Conservation (phyloP, 225 moss, liverwort and hornwort species). For the Lunularia cruciata region DNA sequence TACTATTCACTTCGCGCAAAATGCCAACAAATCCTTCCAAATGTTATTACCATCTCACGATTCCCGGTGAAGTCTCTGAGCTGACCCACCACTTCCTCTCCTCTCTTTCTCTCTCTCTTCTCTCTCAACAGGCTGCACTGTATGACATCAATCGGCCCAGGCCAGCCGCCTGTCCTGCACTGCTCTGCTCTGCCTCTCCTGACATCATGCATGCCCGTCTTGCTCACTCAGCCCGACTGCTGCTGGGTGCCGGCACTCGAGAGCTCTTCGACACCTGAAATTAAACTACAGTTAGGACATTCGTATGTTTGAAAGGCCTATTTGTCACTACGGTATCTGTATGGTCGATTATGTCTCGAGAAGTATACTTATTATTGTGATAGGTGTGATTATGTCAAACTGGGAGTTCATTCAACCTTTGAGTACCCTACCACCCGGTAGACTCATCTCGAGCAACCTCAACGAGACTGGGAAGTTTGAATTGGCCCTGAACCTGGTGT, state of each 20-base stretch:
- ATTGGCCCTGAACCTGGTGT: no score
- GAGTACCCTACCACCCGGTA: no score
- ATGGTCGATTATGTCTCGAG: no score
- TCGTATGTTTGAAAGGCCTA: no score
- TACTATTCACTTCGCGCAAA: conserved; percentile 2
- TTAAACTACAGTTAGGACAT: not conserved
- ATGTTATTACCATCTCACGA: not conserved
- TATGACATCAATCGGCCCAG: not conserved
- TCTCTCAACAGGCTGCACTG: conserved; percentile 1
- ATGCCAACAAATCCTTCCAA: not conserved
- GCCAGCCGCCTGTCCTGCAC: not conserved
- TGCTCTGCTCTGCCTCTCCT: no score
- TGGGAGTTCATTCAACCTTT: no score
- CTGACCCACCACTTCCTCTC: conserved; percentile 1
- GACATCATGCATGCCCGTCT: conserved; percentile 3
- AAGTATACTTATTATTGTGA: no score
- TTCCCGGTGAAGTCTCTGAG: not conserved
- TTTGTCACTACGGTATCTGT: no score
- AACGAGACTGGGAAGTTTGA: not conserved
- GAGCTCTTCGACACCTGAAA: not conserved
- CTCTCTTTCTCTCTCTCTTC: not conserved
- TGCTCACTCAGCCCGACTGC: not conserved
- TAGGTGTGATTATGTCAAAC: no score
- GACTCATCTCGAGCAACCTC: no score
- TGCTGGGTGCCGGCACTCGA: not conserved